These are phyloP conservation scores for Ascoidea asiatica DNA, from an alignment of 805 yeast species.

Conservation along the genomic window DNA sequence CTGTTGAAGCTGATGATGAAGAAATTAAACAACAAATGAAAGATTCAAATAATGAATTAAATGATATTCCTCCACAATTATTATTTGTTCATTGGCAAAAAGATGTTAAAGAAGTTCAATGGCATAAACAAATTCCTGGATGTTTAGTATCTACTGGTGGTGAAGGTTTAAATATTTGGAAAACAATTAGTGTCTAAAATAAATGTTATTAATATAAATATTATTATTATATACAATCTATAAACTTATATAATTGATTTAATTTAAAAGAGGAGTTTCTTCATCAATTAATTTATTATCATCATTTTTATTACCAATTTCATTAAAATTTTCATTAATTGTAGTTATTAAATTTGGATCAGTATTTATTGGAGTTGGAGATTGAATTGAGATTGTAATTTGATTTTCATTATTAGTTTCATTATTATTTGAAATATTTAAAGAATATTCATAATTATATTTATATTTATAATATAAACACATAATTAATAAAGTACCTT, in stretches of 20 bases:
- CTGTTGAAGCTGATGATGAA: conserved; percentile 98
- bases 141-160: conserved; percentile 89
- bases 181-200: conserved; percentile 76
- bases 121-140: conserved; percentile 97
- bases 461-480: conserved; percentile 34
- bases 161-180: conserved; percentile 91
- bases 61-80: conserved; percentile 89
- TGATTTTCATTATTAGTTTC: too few species aligned
- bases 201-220: not conserved
- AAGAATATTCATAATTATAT: too few species aligned
- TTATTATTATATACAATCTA: too few species aligned
- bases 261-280: not conserved
- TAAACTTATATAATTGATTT: not conserved
- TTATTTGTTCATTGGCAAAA: conserved; percentile 97
- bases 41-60: conserved; percentile 66
- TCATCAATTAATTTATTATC: not conserved
- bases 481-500: conserved; percentile 45
- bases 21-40: conserved; percentile 79
- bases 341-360: too few species aligned
- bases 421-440: too few species aligned
- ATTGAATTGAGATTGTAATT: too few species aligned
- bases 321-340: too few species aligned
- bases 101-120: conserved; percentile 93
- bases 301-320: too few species aligned
- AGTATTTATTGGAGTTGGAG: too few species aligned